Evolutionary conservation across 768 basidiomycete genomes (phyloP).

Genomic region (Hydnum rufescens): DNA sequence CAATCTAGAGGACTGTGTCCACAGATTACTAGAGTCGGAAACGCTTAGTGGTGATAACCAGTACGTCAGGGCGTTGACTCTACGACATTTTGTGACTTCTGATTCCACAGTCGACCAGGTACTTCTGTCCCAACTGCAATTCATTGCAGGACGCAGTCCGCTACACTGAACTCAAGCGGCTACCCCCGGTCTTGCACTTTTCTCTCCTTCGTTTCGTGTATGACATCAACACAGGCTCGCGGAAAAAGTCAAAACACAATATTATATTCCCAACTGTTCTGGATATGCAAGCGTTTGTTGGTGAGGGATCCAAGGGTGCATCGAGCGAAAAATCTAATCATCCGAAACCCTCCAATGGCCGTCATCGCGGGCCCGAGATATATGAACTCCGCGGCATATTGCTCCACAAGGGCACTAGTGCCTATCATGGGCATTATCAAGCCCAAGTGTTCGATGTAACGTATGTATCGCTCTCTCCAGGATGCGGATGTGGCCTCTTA

Average conservation of each 20-base stretch:
- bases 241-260: conserved; percentile 70
- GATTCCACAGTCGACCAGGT: conserved; percentile 84
- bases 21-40: conserved; percentile 47
- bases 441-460: conserved; percentile 57
- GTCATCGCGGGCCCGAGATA: too few species aligned
- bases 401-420: conserved; percentile 79
- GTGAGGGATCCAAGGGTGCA: background rate
- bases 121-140: conserved; percentile 59
- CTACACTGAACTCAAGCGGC: conserved; percentile 41
- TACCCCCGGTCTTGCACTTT: conserved; percentile 73
- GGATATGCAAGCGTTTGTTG: conserved; percentile 50
- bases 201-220: conserved; percentile 88
- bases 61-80: too few species aligned
- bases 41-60: too few species aligned
- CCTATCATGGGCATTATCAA: conserved; percentile 81
- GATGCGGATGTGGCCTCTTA: background rate
- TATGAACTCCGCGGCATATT: conserved; percentile 78
- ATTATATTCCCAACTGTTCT: conserved; percentile 59
- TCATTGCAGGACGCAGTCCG: conserved; percentile 61
- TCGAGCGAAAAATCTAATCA: background rate
- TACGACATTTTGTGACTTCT: too few species aligned
- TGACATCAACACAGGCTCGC: conserved; percentile 52
- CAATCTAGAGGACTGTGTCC: conserved; percentile 53
- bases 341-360: too few species aligned
- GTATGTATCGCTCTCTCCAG: conserved; percentile 24